Base-by-base conservation (phyloP, 352 stramenopile species). In the Globisporangium okanoganense region DNA sequence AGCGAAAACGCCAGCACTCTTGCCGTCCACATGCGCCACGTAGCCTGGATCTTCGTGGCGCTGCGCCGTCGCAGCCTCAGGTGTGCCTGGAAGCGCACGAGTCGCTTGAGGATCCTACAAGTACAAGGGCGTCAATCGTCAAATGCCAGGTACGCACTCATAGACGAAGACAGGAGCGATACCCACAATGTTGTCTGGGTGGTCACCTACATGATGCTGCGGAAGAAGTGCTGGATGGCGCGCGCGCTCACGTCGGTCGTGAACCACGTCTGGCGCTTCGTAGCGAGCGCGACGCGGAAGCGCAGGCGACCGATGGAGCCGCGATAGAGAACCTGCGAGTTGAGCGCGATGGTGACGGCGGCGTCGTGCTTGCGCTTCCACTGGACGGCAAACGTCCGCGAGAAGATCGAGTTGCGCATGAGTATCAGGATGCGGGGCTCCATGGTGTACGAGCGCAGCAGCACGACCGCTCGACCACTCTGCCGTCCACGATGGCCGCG, bases 21-120 rank as follows among this genome's bases (percentile, higher is more conserved):
- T 27, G 66, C 78, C 5, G 71, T 60, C 82, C 82, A 94, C 82
- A 94, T 94, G 33, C 84, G 71, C 82, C 82, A 94, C n/a, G 65
- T 76, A 2, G 82, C 72, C 61, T 94, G 84, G 43, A 94, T 87
- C 44, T 68, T 78, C 4, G 63, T 80, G 2, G 74, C 78, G 31
- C 69, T 78, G n/a, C 35, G 47, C 36, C 67, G 58, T 35, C 78
- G 76, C 0, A 75, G 74, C 27, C 55, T 66, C 18, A 91, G 43
- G 18, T 74, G 49, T 0, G 52, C 51, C 48, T 80, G 57, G 25
- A 93, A 75, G 41, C 69, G 68, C 29, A 59, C 73, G 16, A 91
- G 66, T 5, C 72, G 79, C 25, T 69, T 62, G 9, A 88, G n/a
- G 43, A 91, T 91, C 18, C 64, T 58, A 24, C 27, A 22, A 45